Base-by-base conservation (phyloP, 2,329 filamentous ascomycete species). In the Pseudocercospora vitis region DNA sequence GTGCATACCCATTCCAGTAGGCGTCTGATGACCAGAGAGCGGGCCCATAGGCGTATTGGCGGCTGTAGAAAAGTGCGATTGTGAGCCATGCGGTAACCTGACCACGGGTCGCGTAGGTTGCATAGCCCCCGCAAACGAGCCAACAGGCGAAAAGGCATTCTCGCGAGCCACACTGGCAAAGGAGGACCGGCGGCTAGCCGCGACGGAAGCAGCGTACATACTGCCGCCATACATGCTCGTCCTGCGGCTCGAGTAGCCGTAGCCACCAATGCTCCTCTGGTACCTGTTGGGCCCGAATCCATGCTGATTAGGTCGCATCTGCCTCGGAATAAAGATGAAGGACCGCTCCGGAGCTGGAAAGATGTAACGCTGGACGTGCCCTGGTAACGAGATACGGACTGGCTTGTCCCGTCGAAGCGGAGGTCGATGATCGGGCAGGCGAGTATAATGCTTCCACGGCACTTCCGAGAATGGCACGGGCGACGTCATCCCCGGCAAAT, bases 321-420 rank as follows among this genome's bases (percentile, higher is more conserved):
- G 92, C 62, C 94, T 83, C 9, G 94, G 94, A 56, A 99, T 99
- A 74, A 99, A 99, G 65, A 96, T 95, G 71, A 99, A 99, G 0
- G 94, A 97, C 60, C 94, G 81, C 65, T 96, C 91, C 42, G 83
- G 79, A 2, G 91, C 88, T 4, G 94, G 94, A 73, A 94, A 96
- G 56, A 96, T 91, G 71, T 96, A 96, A 58, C 88, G 84, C 29
- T 90, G 88, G 9, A 84, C 78, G 59, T 88, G 81, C 23, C 87
- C 81, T 1, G 94, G 92, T 35, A 99, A 78, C 7, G 91, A 96
- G 62, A 99, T 89, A 47, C 94, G 87, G 33, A 97, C 94, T 6
- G 94, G 94, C 70, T 97, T 99, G 75, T 99, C 94, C 64, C 94
- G 86, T 58, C 94, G 88, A 45, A 99, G 81, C 48, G 94, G 94